Evolutionary conservation across 768 basidiomycete species (phyloP).

Genomic region (Suillus discolor): DNA sequence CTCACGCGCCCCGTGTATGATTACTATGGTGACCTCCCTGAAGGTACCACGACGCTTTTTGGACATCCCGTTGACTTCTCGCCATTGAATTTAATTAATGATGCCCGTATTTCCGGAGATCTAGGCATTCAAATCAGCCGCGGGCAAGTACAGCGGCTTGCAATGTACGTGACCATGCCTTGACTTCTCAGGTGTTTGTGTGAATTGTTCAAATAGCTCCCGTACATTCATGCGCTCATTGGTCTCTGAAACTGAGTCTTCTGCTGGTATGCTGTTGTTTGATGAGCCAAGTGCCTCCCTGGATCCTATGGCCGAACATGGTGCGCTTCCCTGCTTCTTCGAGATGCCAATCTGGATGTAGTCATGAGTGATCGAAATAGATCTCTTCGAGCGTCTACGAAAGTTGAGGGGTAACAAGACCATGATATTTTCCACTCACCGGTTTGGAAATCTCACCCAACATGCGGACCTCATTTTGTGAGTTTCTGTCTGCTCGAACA

Average conservation of each 20-base stretch:
- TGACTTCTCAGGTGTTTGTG: not conserved
- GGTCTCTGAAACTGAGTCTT: slow-evolving; percentile 40
- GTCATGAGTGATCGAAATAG: slow-evolving; percentile 25
- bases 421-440: slow-evolving; percentile 76
- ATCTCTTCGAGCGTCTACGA: slow-evolving; percentile 74
- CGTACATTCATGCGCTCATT: slow-evolving; percentile 74
- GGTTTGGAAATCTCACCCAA: slow-evolving; percentile 65
- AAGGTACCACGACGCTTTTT: slow-evolving; percentile 63
- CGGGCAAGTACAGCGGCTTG: slow-evolving; percentile 75
- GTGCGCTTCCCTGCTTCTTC: slow-evolving; percentile 24
- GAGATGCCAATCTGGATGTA: not conserved
- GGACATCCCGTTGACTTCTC: slow-evolving; percentile 58
- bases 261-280: slow-evolving; percentile 63
- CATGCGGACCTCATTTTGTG: slow-evolving; percentile 73
- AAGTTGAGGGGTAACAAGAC: slow-evolving; percentile 75
- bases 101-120: slow-evolving; percentile 44
- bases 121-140: slow-evolving; percentile 52
- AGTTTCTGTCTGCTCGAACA: slow-evolving; percentile 16
- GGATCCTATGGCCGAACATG: slow-evolving; percentile 78
- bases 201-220: slow-evolving; percentile 41
- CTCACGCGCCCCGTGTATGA: slow-evolving; percentile 70
- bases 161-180: slow-evolving; percentile 45
- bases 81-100: slow-evolving; percentile 32
- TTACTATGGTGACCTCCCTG: slow-evolving; percentile 58
- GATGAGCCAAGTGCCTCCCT: slow-evolving; percentile 76